Percentiles rank a stretch among this genome's conserved stretches.
Evolutionary conservation across 352 stramenopile species (phyloP).

Genomic region (Phytophthora podocarpi): DNA sequence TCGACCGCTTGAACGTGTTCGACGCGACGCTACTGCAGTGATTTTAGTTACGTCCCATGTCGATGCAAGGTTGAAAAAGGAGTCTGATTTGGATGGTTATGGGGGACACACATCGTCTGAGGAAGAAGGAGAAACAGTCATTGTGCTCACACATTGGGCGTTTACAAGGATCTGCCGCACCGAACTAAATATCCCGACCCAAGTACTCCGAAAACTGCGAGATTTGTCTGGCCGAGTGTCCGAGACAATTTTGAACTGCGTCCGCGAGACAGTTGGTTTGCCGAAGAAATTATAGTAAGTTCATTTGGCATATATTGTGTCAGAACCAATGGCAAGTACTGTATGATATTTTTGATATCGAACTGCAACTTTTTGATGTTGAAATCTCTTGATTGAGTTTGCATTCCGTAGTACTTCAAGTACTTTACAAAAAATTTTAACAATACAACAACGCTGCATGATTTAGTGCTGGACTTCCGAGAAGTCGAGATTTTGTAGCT

Average conservation of each 20-base stretch:
- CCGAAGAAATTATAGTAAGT: conserved; percentile 6
- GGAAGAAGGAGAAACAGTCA: conserved; percentile 33
- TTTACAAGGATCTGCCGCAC: conserved; percentile 41
- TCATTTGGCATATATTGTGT: background rate
- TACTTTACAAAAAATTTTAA: no score
- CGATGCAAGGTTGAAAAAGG: background rate
- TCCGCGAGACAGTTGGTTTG: conserved; percentile 18
- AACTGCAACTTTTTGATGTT: no score
- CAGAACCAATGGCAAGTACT: no score
- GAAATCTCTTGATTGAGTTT: no score
- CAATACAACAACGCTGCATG: no score
- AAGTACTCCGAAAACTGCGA: conserved; percentile 33
- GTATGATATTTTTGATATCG: no score
- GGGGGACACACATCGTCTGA: conserved; percentile 21
- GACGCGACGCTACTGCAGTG: conserved; percentile 40
- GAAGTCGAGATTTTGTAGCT: background rate
- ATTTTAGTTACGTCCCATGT: conserved; percentile 30
- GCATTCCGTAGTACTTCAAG: no score
- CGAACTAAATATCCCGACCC: conserved; percentile 28
- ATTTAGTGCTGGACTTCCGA: background rate
- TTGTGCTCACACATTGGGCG: conserved; percentile 37
- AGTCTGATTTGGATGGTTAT: conserved; percentile 1
- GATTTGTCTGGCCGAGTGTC: conserved; percentile 23
- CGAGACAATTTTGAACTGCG: conserved; percentile 30
- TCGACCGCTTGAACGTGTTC: conserved; percentile 29